Evolutionary conservation across 2,329 filamentous ascomycete genomes (phyloP).

Genomic region (Tolypocladium cylindrosporum): DNA sequence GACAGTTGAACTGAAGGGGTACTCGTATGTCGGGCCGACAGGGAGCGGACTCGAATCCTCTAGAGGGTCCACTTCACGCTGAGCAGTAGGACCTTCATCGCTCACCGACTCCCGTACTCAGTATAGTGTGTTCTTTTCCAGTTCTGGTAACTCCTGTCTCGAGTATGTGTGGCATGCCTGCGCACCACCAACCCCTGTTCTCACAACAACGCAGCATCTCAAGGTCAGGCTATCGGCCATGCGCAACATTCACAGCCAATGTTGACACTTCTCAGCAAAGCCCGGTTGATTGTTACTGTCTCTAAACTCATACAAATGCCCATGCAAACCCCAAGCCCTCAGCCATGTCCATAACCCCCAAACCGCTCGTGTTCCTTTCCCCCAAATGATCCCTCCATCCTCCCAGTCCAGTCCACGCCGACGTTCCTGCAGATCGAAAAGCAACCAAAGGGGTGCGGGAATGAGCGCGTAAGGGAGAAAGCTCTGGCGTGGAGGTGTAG

Average conservation of each 20-base stretch:
- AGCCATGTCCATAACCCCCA: background rate
- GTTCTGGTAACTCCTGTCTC: background rate
- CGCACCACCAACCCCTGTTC: background rate
- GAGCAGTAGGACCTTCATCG: background rate
- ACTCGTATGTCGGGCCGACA: background rate
- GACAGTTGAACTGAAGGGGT: no score
- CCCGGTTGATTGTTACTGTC: background rate
- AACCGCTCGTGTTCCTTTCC: background rate
- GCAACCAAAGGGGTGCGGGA: background rate
- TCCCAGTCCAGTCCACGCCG: background rate
- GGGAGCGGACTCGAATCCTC: no score
- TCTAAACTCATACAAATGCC: constrained; percentile 2
- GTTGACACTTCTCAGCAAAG: background rate
- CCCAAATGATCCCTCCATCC: background rate
- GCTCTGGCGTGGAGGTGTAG: background rate
- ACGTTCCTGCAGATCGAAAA: background rate
- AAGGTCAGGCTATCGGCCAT: background rate
- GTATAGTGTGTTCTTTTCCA: background rate
- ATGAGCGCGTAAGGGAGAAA: background rate
- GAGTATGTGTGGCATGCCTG: background rate
- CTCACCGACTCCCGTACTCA: background rate
- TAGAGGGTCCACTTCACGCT: background rate
- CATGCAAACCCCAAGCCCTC: background rate
- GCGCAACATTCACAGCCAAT: background rate
- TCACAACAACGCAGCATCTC: background rate